phyloP scores from a whole-genome alignment of 2,329 filamentous ascomycete genomes.

The Paecilomyces sp. region DNA sequence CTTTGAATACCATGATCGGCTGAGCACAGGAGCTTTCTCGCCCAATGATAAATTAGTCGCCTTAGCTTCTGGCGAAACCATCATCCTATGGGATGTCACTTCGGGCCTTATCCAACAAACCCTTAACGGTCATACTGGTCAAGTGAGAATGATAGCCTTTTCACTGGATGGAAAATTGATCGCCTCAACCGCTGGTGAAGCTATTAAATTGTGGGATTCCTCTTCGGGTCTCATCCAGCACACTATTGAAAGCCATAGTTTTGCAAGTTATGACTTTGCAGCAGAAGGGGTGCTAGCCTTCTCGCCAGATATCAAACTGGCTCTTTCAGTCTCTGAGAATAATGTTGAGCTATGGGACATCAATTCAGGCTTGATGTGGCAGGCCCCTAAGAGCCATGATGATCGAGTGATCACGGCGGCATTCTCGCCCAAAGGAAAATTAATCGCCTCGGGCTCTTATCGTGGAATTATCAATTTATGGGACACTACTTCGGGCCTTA shows the following conservation, averaged over 20 bases:
- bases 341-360: no score
- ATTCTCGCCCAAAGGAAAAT: conserved; percentile 18
- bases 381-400: conserved; percentile 10
- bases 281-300: not conserved
- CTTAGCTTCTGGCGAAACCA: conserved; percentile 17
- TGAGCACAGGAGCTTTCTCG: conserved; percentile 18
- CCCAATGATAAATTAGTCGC: conserved; percentile 15
- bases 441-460: conserved; percentile 16
- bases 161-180: not conserved
- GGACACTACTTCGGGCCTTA: conserved; percentile 7
- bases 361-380: not conserved
- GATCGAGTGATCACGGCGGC: conserved; percentile 15
- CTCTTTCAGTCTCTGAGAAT: not conserved
- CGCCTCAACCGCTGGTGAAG: not conserved
- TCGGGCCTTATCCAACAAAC: not conserved
- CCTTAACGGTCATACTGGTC: not conserved
- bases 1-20: conserved; percentile 11
- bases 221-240: not conserved
- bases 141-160: not conserved
- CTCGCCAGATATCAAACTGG: not conserved
- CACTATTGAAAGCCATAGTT: not conserved
- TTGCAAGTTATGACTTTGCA: no score
- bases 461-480: conserved; percentile 19
- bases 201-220: not conserved
- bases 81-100: conserved; percentile 17